A percentile compares a stretch with the other conserved stretches of the same genome.
phyloP scores from a whole-genome alignment of 805 yeast species.

The Nakazawaea ishiwadae region DNA sequence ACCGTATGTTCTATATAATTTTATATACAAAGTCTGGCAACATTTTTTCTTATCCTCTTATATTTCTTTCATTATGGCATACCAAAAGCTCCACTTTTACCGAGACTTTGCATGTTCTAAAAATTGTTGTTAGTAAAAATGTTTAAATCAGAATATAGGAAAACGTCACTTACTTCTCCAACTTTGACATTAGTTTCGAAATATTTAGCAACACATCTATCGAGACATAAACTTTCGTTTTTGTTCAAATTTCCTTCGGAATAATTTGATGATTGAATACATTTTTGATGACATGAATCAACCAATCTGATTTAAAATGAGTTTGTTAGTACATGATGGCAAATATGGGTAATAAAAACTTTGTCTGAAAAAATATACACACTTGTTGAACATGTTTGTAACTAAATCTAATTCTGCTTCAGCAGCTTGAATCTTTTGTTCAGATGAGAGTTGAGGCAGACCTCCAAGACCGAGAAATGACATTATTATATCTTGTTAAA shows the following conservation, averaged over 20 bases:
- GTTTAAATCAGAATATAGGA: no score
- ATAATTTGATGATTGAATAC: constrained; percentile 61
- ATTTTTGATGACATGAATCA: constrained; percentile 83
- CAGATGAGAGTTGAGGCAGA: constrained; percentile 67
- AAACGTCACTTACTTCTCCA: constrained; percentile 52
- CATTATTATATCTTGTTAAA: constrained; percentile 33
- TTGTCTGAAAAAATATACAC: constrained; percentile 8
- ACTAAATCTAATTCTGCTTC: constrained; percentile 97
- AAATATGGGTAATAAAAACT: neutral
- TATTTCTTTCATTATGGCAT: constrained; percentile 9
- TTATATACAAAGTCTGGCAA: no score
- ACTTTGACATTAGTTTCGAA: constrained; percentile 93
- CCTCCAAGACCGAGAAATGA: constrained; percentile 69
- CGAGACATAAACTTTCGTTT: constrained; percentile 82
- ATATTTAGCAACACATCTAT: constrained; percentile 93
- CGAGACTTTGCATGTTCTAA: constrained; percentile 32
- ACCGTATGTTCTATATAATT: no score
- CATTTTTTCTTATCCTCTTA: no score
- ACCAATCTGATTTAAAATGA: constrained; percentile 45
- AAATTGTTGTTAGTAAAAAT: constrained; percentile 6
- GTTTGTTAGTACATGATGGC: constrained; percentile 3
- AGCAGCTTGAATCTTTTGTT: constrained; percentile 82
- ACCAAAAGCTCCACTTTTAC: constrained; percentile 29
- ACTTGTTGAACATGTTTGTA: constrained; percentile 91
- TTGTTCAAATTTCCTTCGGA: constrained; percentile 70